Conservation (phyloP, 2,329 filamentous ascomycete species). For the Calonectria pteridis region DNA sequence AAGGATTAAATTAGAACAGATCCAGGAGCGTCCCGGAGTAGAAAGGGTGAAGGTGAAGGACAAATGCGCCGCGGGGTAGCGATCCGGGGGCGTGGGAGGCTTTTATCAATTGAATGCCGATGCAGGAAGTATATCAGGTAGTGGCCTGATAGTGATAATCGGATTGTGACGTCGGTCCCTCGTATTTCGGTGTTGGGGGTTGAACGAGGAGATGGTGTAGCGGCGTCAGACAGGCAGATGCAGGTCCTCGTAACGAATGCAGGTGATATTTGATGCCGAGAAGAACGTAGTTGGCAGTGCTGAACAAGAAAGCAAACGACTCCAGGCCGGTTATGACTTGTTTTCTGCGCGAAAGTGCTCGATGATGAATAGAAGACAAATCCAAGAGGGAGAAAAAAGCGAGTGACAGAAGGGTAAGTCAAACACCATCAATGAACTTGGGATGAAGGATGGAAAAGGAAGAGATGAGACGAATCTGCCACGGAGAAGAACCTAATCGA, state of each 20-base stretch:
- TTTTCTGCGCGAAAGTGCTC: slow-evolving; percentile 26
- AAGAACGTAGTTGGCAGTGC: slow-evolving; percentile 24
- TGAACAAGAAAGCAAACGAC: slow-evolving; percentile 27
- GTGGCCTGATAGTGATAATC: slow-evolving; percentile 32
- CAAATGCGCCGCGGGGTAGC: slow-evolving; percentile 32
- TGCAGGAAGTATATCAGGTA: slow-evolving; percentile 29
- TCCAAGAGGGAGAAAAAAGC: slow-evolving; percentile 21
- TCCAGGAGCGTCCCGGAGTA: slow-evolving; percentile 20
- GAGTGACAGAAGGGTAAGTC: slow-evolving; percentile 32
- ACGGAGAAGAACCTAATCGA: slow-evolving; percentile 39
- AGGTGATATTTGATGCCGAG: slow-evolving; percentile 41
- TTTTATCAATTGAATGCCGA: slow-evolving; percentile 38
- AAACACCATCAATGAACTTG: slow-evolving; percentile 34
- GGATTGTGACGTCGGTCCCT: slow-evolving; percentile 34
- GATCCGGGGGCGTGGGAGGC: slow-evolving; percentile 28
- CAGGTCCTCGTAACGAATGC: slow-evolving; percentile 38
- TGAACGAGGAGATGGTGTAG: slow-evolving; percentile 27
- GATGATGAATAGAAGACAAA: slow-evolving; percentile 27
- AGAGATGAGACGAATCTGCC: slow-evolving; percentile 47
- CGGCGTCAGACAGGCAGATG: slow-evolving; percentile 36
- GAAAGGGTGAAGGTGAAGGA: slow-evolving; percentile 21
- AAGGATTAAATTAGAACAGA: slow-evolving; percentile 37
- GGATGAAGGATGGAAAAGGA: slow-evolving; percentile 36
- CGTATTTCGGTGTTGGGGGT: slow-evolving; percentile 31
- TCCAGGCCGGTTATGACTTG: slow-evolving; percentile 35